Evolutionary conservation across 495 filamentous ascomycete genomes (phyloP), one percentile per base, ranked within the genome.

Genomic region (Penicillium cinerascens): DNA sequence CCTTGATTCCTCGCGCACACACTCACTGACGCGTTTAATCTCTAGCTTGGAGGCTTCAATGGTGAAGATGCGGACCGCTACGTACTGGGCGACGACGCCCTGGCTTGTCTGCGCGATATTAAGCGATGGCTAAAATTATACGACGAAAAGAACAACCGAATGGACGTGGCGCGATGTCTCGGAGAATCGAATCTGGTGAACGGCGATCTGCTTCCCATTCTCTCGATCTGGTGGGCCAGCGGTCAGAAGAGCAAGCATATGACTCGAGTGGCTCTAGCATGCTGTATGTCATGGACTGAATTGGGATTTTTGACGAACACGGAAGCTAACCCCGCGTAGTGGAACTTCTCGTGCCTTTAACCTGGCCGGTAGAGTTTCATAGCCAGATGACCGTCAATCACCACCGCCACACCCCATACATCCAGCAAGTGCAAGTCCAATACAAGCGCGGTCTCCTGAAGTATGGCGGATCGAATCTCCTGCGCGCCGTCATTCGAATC

Each of bases 111-210:
- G 48, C 88, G 91, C 46, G 95, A 99, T 70, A 78, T 97, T 38
- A 91, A 89, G 58, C 86, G 83, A 80, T 97, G 95, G 95, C 73
- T 99, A 59, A 91, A 87, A 64, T 78, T 95, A 51, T 95, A 95
- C 77, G 95, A 99, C 65, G 87, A 95, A 64, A 95, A 93, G 67
- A 82, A 87, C 48, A 95, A 95, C 61, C 86, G 93, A 49, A 86
- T 95, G 80, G 95, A 99, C 70, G 95, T 97, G 48, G 92, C 91
- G 40, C 81, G 93, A 67, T 96, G 91, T 62, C 74, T 97, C 49
- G 88, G 90, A 62, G 92, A 97, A 64, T 86, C 90, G 40, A 97
- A 97, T 63, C 69, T 99, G n/a, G 82, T 97, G 52, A 85, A 86
- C 55, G 85, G 88, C 10, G 95, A 99, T 67, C 74, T 99, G 26